phyloP scores from a whole-genome alignment of 768 basidiomycete genomes.

The Boletus huronensis region DNA sequence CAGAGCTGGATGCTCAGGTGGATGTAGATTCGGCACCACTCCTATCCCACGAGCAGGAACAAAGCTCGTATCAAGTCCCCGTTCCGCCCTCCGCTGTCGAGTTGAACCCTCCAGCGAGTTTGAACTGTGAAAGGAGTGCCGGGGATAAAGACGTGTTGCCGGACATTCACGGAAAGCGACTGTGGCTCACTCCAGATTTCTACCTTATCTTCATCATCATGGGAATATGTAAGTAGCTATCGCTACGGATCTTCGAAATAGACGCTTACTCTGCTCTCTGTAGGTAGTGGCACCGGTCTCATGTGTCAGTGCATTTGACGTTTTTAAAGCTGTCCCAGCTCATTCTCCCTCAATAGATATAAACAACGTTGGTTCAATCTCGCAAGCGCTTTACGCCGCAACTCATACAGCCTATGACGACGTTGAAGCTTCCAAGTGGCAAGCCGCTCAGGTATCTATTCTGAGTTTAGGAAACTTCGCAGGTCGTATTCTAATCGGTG shows the following conservation, averaged over 20 bases:
- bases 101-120: conserved; percentile 18
- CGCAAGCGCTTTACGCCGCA: conserved; percentile 63
- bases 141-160: conserved; percentile 33
- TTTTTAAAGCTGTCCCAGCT: neutral
- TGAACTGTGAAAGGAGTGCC: neutral
- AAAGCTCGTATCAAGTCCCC: conserved; percentile 23
- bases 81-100: conserved; percentile 18
- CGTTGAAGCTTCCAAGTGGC: conserved; percentile 66
- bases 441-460: conserved; percentile 80
- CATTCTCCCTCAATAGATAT: conserved; percentile 48
- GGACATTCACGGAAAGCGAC: conserved; percentile 51
- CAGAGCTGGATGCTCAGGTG: conserved; percentile 9
- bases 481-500: conserved; percentile 77
- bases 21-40: conserved; percentile 22
- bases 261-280: neutral
- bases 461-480: conserved; percentile 79
- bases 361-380: conserved; percentile 82
- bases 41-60: conserved; percentile 18
- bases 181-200: conserved; percentile 57
- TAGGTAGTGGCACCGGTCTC: conserved; percentile 70
- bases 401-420: conserved; percentile 62
- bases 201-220: conserved; percentile 58
- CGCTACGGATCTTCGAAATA: neutral
- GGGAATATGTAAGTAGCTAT: conserved; percentile 46
- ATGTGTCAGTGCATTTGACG: conserved; percentile 52